Conservation (phyloP, 164 flowering plant genomes). For the Macadamia tetraphylla region DNA sequence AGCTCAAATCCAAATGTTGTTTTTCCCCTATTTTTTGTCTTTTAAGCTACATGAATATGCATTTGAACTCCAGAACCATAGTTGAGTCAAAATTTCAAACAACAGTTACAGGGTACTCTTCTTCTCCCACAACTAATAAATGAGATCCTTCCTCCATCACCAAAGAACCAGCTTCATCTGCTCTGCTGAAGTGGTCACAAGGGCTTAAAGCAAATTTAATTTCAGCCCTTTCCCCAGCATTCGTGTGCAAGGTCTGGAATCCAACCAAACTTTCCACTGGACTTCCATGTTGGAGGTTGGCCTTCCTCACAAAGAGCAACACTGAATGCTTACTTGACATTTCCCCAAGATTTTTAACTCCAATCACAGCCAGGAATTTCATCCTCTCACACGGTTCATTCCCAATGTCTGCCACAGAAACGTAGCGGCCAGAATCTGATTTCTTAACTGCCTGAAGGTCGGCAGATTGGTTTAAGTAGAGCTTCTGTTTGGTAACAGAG, state of each 20-base stretch:
- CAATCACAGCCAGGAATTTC: conserved; percentile 37
- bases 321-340: conserved; percentile 76
- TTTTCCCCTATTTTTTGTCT: too few relatives aligned
- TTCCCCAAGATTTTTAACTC: conserved; percentile 56
- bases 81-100: not conserved
- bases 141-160: conserved; percentile 57
- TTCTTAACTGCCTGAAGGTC: conserved; percentile 1
- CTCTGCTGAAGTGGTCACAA: conserved; percentile 69
- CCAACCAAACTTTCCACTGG: conserved; percentile 63
- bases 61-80: too few relatives aligned
- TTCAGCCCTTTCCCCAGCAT: conserved; percentile 43
- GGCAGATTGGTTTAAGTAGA: conserved; percentile 37
- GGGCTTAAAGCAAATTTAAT: conserved; percentile 51
- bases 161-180: conserved; percentile 58
- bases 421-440: conserved; percentile 18
- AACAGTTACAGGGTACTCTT: conserved; percentile 35
- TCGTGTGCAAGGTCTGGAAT: conserved; percentile 49
- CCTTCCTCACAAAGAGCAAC: conserved; percentile 42
- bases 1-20: too few relatives aligned
- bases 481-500: conserved; percentile 23
- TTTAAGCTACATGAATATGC: too few relatives aligned
- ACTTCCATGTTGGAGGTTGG: conserved; percentile 22
- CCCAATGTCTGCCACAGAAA: conserved; percentile 42
- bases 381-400: conserved; percentile 35
- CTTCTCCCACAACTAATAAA: conserved; percentile 57